Evolutionary conservation across 2,329 filamentous ascomycete species (phyloP), one percentile per base, ranked within the genome.

Genomic region (Lecanicillium sp.): DNA sequence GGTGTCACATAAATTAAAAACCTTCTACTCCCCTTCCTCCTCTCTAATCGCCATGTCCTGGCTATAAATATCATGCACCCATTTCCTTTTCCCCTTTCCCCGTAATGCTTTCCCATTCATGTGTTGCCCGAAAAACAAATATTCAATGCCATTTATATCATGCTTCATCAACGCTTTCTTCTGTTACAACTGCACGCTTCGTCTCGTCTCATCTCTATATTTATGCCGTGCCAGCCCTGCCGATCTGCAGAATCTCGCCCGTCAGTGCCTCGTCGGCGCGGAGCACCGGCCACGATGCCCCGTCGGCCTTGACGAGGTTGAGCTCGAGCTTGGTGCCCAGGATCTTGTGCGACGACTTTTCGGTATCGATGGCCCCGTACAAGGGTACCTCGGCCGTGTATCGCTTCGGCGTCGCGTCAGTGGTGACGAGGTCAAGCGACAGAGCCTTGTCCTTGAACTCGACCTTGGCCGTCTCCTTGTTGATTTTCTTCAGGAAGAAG

Each of bases 401-500:
- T 47, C 87, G 81, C 76, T 95, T 97, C 5, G 77, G 75, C 20
- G 69, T 79, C 50, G 81, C 75, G 62, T 96, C 91, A 26, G 78
- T 80, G 8, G 93, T 98, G n/a, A 79, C 82, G 32, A 98, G 77
- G 63, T 98, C 88, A 36, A 98, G 77, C 10, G 77, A 74, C 43
- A 97, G 68, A 39, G 78, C 72, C 40, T 75, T 72, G 3, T 77
- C 60, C 29, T 72, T 65, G 63, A 97, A 91, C 20, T 77, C 72
- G 38, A 97, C 77, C 55, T 78, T 84, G 44, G 89, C 86, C 21
- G 72, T 78, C 20, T 84, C 78, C 68, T 91, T 94, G 69, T 90
- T 82, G 59, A 98, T 95, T 72, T 97, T 97, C 75, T 97, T 98
- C 47, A 97, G 77, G 70, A 95, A 98, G 57, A 96, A 85, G 8